Evolutionary conservation across 1,284 basidiomycete species (phyloP), one percentile per base, ranked within the genome.

Genomic region (Tausonia pullulans): DNA sequence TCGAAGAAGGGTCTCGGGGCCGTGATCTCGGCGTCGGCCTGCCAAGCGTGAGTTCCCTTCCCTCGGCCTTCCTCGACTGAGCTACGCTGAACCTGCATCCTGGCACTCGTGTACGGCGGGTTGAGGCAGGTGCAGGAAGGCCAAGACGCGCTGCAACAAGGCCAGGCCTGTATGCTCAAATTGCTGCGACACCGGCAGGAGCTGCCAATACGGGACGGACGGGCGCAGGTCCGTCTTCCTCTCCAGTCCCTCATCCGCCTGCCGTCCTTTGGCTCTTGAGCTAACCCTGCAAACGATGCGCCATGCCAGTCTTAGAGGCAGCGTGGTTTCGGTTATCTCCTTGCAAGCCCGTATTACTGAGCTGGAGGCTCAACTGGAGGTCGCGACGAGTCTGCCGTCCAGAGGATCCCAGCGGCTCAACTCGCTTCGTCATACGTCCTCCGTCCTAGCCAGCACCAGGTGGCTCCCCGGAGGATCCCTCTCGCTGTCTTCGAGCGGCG

Each of bases 381-480:
- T 40, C 10, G 57, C 57, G 13, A 48, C 27, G n/a, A 48, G 44
- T 5, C 3, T 11, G 44, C 43, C 41, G 7, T 5, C 57, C 44
- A 5, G 27, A 27, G 27, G 27, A 7, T 46, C 57, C n/a, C 52
- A 27, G 52, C 52, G 43, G 48, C 27, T 8, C 14, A 14, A 13
- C 43, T 45, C 13, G 3, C 57, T 46, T 41, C 48, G n/a, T 39
- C 54, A 46, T 45, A 16, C 43, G 13, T 48, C 45, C 44, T 9
- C 44, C n/a, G 14, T 44, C 57, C 5, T 2, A 56, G 5, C 57
- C 9, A 10, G n/a, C 13, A 43, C 43, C 40, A 46, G 57, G 16
- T 58, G 57, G 57, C 41, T 58, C 10, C 57, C 57, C 4, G 57
- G 57, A 5, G 57, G 57, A 11, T 58, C 57, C 7, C 57, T 58